Percentiles rank a stretch among this genome's conserved stretches.
Conservation (phyloP, 2,329 filamentous ascomycete genomes). For the Epichloe uncinata region DNA sequence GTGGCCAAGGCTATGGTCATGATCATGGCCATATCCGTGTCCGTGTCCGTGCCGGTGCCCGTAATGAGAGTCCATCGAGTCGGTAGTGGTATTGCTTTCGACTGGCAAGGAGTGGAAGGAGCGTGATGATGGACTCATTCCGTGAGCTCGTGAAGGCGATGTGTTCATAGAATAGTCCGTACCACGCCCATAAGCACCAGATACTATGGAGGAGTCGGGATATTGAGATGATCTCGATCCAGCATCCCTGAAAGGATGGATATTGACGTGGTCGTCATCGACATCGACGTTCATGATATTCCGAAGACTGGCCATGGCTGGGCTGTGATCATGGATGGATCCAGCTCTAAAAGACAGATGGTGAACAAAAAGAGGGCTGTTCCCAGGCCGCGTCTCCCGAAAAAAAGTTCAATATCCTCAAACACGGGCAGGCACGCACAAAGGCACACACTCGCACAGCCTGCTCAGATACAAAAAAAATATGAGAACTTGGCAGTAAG, state of each 20-base stretch:
- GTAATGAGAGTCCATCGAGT: slow-evolving; percentile 33
- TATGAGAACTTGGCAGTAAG: slow-evolving; percentile 4
- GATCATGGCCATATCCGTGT: slow-evolving; percentile 12
- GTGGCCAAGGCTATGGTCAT: slow-evolving; percentile 8
- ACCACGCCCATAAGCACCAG: slow-evolving; percentile 12
- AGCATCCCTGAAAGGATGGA: slow-evolving; percentile 29
- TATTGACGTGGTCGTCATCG: slow-evolving; percentile 33
- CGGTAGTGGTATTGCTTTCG: slow-evolving; percentile 32
- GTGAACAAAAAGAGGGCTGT: not conserved
- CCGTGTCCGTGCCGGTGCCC: slow-evolving; percentile 11
- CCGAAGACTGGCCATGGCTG: slow-evolving; percentile 39
- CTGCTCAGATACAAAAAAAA: slow-evolving; percentile 18
- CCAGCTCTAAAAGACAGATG: slow-evolving; percentile 7
- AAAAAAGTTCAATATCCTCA: slow-evolving; percentile 3
- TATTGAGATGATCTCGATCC: slow-evolving; percentile 19
- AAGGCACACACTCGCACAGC: slow-evolving; percentile 24
- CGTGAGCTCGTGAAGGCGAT: slow-evolving; percentile 20
- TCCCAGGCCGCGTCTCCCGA: slow-evolving; percentile 1
- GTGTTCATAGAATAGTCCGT: slow-evolving; percentile 14
- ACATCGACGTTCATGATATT: slow-evolving; percentile 44
- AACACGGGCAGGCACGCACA: not conserved
- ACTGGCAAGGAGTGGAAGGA: slow-evolving; percentile 14
- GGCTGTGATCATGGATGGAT: slow-evolving; percentile 25
- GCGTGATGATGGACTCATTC: slow-evolving; percentile 20
- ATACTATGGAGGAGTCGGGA: slow-evolving; percentile 19